Evolutionary conservation across 352 stramenopile genomes (phyloP).

Genomic region (Peronospora farinosa): DNA sequence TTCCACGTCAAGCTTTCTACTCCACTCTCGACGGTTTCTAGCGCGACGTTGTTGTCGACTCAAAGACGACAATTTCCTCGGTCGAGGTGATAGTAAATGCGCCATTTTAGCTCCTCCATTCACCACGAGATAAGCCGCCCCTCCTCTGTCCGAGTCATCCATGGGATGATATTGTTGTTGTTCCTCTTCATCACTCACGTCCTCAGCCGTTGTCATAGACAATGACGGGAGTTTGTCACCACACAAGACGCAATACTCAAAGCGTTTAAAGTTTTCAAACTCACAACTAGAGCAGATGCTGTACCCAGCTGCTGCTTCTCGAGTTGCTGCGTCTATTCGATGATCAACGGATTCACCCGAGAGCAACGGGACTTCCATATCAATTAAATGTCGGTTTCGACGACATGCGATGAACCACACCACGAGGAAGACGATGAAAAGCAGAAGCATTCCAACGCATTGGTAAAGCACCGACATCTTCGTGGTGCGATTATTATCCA

Average conservation of each 20-base stretch:
- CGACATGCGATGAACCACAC: slow-evolving; percentile 48
- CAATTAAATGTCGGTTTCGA: slow-evolving; percentile 32
- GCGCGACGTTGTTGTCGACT: slow-evolving; percentile 30
- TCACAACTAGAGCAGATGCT: slow-evolving; percentile 40
- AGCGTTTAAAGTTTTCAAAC: slow-evolving; percentile 75
- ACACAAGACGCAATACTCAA: slow-evolving; percentile 57
- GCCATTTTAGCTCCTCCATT: not conserved
- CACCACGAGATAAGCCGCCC: slow-evolving; percentile 11
- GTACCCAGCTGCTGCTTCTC: slow-evolving; percentile 53
- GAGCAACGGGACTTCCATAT: slow-evolving; percentile 50
- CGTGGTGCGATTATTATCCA: slow-evolving; percentile 23
- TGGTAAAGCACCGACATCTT: slow-evolving; percentile 53
- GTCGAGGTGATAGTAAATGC: slow-evolving; percentile 16
- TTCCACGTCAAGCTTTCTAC: slow-evolving; percentile 53
- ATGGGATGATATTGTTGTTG: slow-evolving; percentile 6
- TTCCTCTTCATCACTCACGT: slow-evolving; percentile 20
- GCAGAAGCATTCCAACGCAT: slow-evolving; percentile 43
- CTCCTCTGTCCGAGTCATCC: slow-evolving; percentile 7
- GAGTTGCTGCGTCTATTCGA: slow-evolving; percentile 53
- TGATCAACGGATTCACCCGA: slow-evolving; percentile 50
- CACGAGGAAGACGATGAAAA: slow-evolving; percentile 49
- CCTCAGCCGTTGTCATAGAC: slow-evolving; percentile 21
- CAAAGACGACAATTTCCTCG: slow-evolving; percentile 30
- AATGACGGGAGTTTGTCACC: slow-evolving; percentile 41
- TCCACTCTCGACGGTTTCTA: slow-evolving; percentile 65